These are phyloP conservation scores for Alternaria longipes DNA, from an alignment of 2,329 filamentous ascomycete genomes.

Conservation along the genomic window DNA sequence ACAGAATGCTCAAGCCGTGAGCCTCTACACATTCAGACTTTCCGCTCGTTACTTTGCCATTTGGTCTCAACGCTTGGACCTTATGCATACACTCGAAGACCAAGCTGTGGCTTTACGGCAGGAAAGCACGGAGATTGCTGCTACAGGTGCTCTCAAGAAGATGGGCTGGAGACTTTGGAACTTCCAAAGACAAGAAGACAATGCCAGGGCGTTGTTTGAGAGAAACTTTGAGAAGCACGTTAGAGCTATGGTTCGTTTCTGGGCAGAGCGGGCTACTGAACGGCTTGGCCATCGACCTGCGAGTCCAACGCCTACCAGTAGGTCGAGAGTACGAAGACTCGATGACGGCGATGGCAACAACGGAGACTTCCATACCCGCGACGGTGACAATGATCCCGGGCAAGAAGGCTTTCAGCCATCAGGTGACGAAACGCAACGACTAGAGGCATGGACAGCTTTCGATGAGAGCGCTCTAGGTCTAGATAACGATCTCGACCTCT, in stretches of 20 bases:
- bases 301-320: constrained; percentile 35
- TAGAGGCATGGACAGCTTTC: constrained; percentile 52
- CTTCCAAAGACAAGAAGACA: constrained; percentile 60
- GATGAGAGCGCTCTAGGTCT: constrained; percentile 45
- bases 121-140: constrained; percentile 58
- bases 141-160: constrained; percentile 61
- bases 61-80: constrained; percentile 38
- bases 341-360: background rate
- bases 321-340: constrained; percentile 21
- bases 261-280: constrained; percentile 58
- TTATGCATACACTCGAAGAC: constrained; percentile 44
- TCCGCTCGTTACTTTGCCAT: constrained; percentile 38
- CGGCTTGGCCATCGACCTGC: constrained; percentile 32
- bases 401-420: constrained; percentile 2
- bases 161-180: constrained; percentile 68
- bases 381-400: constrained; percentile 10
- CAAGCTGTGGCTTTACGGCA: constrained; percentile 59
- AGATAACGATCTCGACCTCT: constrained; percentile 41
- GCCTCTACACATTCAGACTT: constrained; percentile 41
- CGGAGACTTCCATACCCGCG: background rate
- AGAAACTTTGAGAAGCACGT: constrained; percentile 65
- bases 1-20: constrained; percentile 32
- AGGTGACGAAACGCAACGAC: constrained; percentile 43
- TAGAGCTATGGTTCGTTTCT: constrained; percentile 64
- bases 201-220: constrained; percentile 61